Percentiles rank a stretch among this genome's conserved stretches.
These are phyloP conservation scores for Orbilia oligospora DNA, from an alignment of 2,329 filamentous ascomycete genomes.

Conservation along the genomic window DNA sequence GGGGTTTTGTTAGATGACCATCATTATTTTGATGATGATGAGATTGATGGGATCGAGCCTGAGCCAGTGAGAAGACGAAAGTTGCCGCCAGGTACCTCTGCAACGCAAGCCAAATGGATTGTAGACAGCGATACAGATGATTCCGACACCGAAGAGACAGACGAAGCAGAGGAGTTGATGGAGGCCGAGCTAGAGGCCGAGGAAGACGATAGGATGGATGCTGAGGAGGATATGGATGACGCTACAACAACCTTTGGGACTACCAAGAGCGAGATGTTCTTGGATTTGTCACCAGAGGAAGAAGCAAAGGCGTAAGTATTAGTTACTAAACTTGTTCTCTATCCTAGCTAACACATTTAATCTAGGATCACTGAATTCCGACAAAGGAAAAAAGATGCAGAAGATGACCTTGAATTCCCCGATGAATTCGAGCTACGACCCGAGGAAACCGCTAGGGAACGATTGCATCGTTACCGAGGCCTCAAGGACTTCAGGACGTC, in stretches of 20 bases:
- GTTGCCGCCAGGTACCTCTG: constrained; percentile 90
- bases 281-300: constrained; percentile 83
- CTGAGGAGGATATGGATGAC: constrained; percentile 73
- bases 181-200: constrained; percentile 62
- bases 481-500: constrained; percentile 92
- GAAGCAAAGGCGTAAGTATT: constrained; percentile 70
- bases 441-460: constrained; percentile 85
- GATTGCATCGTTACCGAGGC: constrained; percentile 87
- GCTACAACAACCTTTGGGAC: constrained; percentile 78
- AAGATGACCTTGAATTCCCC: constrained; percentile 94
- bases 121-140: constrained; percentile 81
- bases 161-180: constrained; percentile 73
- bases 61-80: constrained; percentile 76
- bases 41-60: constrained; percentile 71
- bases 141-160: constrained; percentile 82
- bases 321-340: neutral
- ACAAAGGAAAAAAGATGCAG: constrained; percentile 82
- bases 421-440: constrained; percentile 97
- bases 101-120: constrained; percentile 96
- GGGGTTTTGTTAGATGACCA: constrained; percentile 96
- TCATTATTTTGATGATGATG: constrained; percentile 96
- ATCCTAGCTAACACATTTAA: neutral
- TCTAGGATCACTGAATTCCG: constrained; percentile 80
- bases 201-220: constrained; percentile 70
- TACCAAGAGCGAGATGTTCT: constrained; percentile 90